Evolutionary conservation across 2,329 filamentous ascomycete genomes (phyloP).

Genomic region (Hymenoscyphus scutula): DNA sequence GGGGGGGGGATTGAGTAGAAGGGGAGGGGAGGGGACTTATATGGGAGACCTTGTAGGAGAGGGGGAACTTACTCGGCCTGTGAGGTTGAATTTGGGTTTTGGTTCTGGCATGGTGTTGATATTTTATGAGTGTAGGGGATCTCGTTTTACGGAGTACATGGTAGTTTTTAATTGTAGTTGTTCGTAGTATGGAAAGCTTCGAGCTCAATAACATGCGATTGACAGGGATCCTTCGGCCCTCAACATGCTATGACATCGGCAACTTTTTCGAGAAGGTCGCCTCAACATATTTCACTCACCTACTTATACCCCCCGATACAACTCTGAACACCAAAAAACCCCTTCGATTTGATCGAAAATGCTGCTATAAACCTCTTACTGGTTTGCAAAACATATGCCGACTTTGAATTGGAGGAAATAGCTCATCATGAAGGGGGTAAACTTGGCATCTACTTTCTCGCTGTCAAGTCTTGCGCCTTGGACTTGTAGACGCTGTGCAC

Average conservation of each 20-base stretch:
- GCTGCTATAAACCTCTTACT: background rate
- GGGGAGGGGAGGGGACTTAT: too few relatives aligned
- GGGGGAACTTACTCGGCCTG: slow-evolving; percentile 23
- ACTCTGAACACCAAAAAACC: background rate
- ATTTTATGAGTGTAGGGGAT: background rate
- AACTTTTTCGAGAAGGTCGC: slow-evolving; percentile 3
- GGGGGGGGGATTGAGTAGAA: background rate
- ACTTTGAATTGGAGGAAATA: background rate
- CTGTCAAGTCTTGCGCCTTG: slow-evolving; percentile 19
- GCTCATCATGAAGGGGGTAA: slow-evolving; percentile 30
- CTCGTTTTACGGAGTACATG: slow-evolving; percentile 4
- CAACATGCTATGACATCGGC: background rate
- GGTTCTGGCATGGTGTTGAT: slow-evolving; percentile 5
- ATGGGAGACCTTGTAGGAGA: too few relatives aligned
- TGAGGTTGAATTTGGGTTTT: slow-evolving; percentile 31
- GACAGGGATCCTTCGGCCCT: background rate
- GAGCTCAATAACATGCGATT: background rate
- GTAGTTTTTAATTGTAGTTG: background rate
- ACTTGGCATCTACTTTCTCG: slow-evolving; percentile 22
- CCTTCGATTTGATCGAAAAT: background rate
- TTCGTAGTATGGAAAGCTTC: background rate
- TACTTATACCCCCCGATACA: background rate
- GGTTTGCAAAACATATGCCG: background rate
- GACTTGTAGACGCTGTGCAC: slow-evolving; percentile 32
- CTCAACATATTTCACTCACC: background rate